Evolutionary conservation across 805 yeast genomes (phyloP), one percentile per base, ranked within the genome.

Genomic region (Kodamaea neixiangensis): DNA sequence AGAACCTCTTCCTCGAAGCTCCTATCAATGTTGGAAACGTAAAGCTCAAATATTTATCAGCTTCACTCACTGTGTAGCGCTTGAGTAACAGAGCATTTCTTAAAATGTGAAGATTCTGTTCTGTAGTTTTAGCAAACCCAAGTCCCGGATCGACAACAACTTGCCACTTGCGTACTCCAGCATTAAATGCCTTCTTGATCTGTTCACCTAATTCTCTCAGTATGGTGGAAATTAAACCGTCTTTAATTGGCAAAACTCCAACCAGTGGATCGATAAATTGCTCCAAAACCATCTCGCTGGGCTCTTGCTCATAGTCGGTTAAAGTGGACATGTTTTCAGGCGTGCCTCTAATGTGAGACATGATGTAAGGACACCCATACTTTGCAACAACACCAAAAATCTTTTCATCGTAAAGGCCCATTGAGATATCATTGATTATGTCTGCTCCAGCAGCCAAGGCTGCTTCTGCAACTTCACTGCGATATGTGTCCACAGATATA

Each of bases 91-190:
- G 45, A 68, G 79, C 53, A 76, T 81, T 75, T 53, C 82, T 78
- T 22, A 94, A 76, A 1, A 90, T 59, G 18, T 77, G 76, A 29
- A 92, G 57, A 65, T 92, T 93, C 61, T 92, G 96, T 6, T 64
- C 57, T n/a, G 78, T 59, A 48, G 77, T 78, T 65, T 94, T 94
- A n/a, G 98, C 97, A 68, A 94, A 94, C 1, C 99, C 99, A 39
- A 94, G 69, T 1, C 99, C 99, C 0, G 99, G 99, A 64, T 94
- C 99, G 3, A 91, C 61, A 14, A 94, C 82, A 2, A 94, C 72
- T 68, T 94, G 98, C 97, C 97, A 94, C 66, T 93, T 83, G 52
- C 77, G 75, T 1, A 93, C 82, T 3, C 97, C 97, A 0, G 66
- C 70, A 0, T 58, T 59, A 41, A 80, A 68, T 10, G 96, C 96